phyloP scores from a whole-genome alignment of 2,329 filamentous ascomycete species.

The Paraphoma sp. region DNA sequence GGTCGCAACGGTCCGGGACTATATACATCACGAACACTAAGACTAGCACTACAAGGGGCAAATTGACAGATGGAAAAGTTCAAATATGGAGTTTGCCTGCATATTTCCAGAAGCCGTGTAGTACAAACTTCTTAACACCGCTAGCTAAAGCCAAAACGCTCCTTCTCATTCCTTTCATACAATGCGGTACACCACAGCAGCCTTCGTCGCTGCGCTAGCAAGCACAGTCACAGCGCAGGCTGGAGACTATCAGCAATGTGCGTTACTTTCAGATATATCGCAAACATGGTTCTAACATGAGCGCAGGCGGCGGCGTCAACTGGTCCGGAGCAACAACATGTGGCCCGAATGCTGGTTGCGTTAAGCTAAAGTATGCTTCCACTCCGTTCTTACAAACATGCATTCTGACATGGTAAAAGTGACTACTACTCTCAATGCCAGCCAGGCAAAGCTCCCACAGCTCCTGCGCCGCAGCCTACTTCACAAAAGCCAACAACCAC shows the following conservation, averaged over 20 bases:
- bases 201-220: slow-evolving; percentile 29
- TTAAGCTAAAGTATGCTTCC: slow-evolving; percentile 35
- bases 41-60: slow-evolving; percentile 26
- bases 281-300: neutral
- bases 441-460: slow-evolving; percentile 37
- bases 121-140: neutral
- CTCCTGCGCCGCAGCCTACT: slow-evolving; percentile 7
- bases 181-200: slow-evolving; percentile 30
- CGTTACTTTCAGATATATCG: neutral
- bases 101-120: neutral
- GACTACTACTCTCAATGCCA: slow-evolving; percentile 52
- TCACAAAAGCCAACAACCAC: slow-evolving; percentile 17
- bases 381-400: neutral
- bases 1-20: slow-evolving; percentile 39
- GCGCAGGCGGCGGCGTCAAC: slow-evolving; percentile 36
- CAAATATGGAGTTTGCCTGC: slow-evolving; percentile 9
- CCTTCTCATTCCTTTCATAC: neutral
- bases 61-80: slow-evolving; percentile 9
- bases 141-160: neutral
- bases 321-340: slow-evolving; percentile 37
- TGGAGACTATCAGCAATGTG: slow-evolving; percentile 46
- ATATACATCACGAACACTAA: slow-evolving; percentile 21
- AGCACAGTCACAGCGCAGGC: slow-evolving; percentile 32
- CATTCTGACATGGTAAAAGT: slow-evolving; percentile 20
- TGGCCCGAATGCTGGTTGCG: slow-evolving; percentile 33